Evolutionary conservation across 768 basidiomycete species (phyloP), one percentile per base, ranked within the genome.

Genomic region (Mycena olivaceomarginata): DNA sequence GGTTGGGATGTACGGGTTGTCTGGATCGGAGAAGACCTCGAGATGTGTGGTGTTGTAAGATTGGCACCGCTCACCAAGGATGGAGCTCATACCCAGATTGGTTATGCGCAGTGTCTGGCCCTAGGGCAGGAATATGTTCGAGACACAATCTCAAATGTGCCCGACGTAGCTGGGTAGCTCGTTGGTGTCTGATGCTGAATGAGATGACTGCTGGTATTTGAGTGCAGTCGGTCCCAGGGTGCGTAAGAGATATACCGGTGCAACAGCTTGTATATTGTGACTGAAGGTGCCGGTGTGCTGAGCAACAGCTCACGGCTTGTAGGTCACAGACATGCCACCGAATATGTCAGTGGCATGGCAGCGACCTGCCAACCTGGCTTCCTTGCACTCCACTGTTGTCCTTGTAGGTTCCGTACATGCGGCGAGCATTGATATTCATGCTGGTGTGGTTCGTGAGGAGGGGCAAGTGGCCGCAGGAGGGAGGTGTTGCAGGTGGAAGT

Each of bases 111-210:
- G 86, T 0, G 90, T 91, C 25, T 89, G 89, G 20, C 90, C 85
- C 57, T 94, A 94, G 0, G 93, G 90, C 2, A 95, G 82, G 76
- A 88, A 94, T 91, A 94, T 93, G 80, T 94, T 94, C 51, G 95
- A 94, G 62, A 99, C 93, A 48, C 98, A 92, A 82, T 99, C 98
- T 64, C 95, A 92, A 39, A 99, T 92, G 84, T 99, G 98, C 64
- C 95, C 93, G 22, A 89, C 89, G 84, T 99, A 99, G 77, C 94
- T 95, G 0, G 98, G 98, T 15, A 99, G 91, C 80, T 97, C 94
- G 67, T 91, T 92, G 51, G 93, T 93, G 41, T 91, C 92, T 11
- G 91, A 90, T 20, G 9, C 5, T n/a, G 88, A 86, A 6, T 87
- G 86, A 5, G 81, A 45, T 5, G 22, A 51, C 82, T 99, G 97